Conservation (phyloP, 768 basidiomycete species). For the Lanmaoa pseudosensibilis region DNA sequence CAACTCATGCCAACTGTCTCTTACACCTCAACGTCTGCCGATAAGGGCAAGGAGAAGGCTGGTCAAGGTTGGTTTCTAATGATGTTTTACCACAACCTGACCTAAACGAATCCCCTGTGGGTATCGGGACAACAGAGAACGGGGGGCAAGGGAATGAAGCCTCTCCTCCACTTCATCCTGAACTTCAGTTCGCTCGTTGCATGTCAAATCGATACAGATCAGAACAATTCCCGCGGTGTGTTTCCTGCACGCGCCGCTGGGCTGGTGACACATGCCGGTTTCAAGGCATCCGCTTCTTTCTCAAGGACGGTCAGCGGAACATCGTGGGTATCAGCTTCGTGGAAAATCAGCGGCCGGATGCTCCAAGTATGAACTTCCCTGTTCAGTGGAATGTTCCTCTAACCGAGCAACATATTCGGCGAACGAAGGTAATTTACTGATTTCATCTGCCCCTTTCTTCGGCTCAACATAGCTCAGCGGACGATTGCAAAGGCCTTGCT, state of each 20-base stretch:
- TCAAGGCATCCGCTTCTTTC: constrained; percentile 79
- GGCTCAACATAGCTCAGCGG: constrained; percentile 40
- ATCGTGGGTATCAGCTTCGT: constrained; percentile 71
- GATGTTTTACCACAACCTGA: constrained; percentile 1
- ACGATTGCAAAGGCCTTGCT: constrained; percentile 69
- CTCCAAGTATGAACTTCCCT: constrained; percentile 61
- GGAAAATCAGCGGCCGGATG: constrained; percentile 58
- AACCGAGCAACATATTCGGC: constrained; percentile 47
- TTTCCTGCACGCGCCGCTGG: constrained; percentile 84
- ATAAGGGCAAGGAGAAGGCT: constrained; percentile 49
- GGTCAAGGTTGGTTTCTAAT: constrained; percentile 35
- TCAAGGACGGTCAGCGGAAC: constrained; percentile 57
- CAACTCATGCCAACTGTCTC: constrained; percentile 48
- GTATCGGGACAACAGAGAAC: constrained; percentile 34
- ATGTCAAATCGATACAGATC: constrained; percentile 79
- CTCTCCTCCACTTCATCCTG: constrained; percentile 49
- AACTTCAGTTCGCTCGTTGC: constrained; percentile 77
- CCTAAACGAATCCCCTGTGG: constrained; percentile 25
- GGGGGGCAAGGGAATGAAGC: constrained; percentile 28
- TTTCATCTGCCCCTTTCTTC: background rate
- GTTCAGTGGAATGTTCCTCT: constrained; percentile 64
- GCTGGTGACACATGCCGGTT: constrained; percentile 86
- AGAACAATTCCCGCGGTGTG: constrained; percentile 76
- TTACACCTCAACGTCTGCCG: constrained; percentile 37
- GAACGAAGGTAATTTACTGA: constrained; percentile 55